Evolutionary conservation across 2,329 filamentous ascomycete species (phyloP).

Genomic region (Aspergillus fructus): DNA sequence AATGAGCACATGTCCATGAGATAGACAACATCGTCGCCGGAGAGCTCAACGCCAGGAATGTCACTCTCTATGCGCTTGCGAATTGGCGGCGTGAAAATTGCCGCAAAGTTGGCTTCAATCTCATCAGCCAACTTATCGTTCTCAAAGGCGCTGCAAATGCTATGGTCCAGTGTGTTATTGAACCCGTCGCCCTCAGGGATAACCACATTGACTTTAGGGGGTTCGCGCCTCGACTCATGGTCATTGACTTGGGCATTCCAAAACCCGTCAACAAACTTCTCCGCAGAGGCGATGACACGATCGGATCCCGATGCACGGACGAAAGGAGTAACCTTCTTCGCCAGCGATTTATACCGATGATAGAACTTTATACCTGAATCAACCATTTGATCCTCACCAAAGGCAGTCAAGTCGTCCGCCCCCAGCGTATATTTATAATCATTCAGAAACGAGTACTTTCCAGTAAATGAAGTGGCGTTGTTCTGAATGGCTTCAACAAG

Average conservation of each 20-base stretch:
- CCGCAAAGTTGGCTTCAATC: constrained; percentile 59
- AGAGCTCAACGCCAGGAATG: constrained; percentile 67
- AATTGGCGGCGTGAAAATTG: constrained; percentile 66
- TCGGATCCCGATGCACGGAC: constrained; percentile 68
- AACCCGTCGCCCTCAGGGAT: constrained; percentile 61
- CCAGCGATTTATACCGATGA: constrained; percentile 66
- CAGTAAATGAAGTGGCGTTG: constrained; percentile 55
- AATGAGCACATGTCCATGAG: constrained; percentile 92
- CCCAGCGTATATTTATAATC: constrained; percentile 71
- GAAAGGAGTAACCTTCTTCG: constrained; percentile 62
- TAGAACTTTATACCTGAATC: constrained; percentile 77
- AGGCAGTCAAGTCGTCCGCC: constrained; percentile 65
- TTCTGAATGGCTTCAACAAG: constrained; percentile 68
- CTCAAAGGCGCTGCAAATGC: constrained; percentile 70
- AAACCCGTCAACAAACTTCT: constrained; percentile 75
- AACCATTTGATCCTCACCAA: constrained; percentile 68
- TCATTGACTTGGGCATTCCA: constrained; percentile 55
- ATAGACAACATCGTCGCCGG: constrained; percentile 60
- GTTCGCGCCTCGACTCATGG: constrained; percentile 36
- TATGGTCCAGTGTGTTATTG: constrained; percentile 83
- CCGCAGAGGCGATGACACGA: constrained; percentile 71
- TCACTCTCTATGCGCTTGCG: constrained; percentile 67
- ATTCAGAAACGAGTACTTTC: constrained; percentile 67
- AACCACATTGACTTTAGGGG: constrained; percentile 64
- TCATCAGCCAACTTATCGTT: constrained; percentile 44